phyloP scores from a whole-genome alignment of 1,284 basidiomycete species.

The Irpex sp. region DNA sequence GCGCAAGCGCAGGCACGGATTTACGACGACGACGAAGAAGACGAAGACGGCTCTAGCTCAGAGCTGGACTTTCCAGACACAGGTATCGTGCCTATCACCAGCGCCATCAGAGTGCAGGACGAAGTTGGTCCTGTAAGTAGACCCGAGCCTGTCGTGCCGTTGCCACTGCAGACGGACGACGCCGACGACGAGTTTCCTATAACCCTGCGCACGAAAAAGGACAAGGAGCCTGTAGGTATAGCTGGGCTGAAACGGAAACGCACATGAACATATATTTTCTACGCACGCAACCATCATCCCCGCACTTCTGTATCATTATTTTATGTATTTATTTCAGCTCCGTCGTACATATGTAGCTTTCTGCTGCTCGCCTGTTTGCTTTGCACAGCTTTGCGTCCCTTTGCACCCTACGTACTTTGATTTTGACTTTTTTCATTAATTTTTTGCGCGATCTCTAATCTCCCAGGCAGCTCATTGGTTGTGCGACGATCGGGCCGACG shows the following conservation, averaged over 20 bases:
- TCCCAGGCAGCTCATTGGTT: background rate
- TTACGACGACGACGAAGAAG: constrained; percentile 35
- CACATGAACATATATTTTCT: constrained; percentile 15
- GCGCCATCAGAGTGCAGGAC: constrained; percentile 16
- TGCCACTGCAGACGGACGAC: constrained; percentile 36
- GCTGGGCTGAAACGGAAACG: constrained; percentile 61
- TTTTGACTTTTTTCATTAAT: no score
- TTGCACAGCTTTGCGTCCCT: background rate
- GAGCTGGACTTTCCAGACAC: constrained; percentile 16
- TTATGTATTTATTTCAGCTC: constrained; percentile 7
- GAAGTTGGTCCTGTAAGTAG: background rate
- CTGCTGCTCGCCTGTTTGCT: background rate
- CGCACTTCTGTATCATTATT: constrained; percentile 15
- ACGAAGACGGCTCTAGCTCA: constrained; percentile 41
- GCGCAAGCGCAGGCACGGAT: constrained; percentile 47
- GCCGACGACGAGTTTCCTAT: constrained; percentile 63
- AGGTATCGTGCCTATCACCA: constrained; percentile 16
- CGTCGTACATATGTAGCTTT: background rate
- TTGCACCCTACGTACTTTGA: no score
- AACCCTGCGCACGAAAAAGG: constrained; percentile 58
- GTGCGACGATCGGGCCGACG: constrained; percentile 1
- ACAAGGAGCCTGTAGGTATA: constrained; percentile 44
- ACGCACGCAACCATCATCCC: background rate
- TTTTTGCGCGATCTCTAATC: no score
- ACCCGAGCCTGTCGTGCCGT: constrained; percentile 4